Evolutionary conservation across 2,329 filamentous ascomycete genomes (phyloP).

Genomic region (Curvularia spicifera): DNA sequence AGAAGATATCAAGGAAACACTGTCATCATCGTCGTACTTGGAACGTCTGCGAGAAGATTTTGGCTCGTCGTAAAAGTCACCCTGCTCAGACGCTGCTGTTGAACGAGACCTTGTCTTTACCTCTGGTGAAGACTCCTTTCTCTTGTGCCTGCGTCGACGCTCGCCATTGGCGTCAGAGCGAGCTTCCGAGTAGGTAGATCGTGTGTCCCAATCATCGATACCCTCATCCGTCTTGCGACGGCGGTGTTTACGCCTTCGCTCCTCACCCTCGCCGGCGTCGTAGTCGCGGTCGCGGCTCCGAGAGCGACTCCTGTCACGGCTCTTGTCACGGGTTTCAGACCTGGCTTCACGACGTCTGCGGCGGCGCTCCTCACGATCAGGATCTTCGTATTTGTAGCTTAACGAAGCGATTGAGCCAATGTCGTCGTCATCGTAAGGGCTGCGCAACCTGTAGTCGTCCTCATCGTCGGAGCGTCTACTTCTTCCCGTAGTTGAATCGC

Average conservation of each 20-base stretch:
- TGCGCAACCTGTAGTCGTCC: slow-evolving; percentile 20
- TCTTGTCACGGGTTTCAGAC: slow-evolving; percentile 39
- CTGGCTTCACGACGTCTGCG: slow-evolving; percentile 32
- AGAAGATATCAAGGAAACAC: slow-evolving; percentile 50
- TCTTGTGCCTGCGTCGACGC: slow-evolving; percentile 44
- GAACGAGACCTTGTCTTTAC: slow-evolving; percentile 36
- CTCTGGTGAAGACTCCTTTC: slow-evolving; percentile 40
- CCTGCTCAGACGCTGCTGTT: slow-evolving; percentile 51
- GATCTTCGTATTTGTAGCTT: slow-evolving; percentile 37
- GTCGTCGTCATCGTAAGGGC: slow-evolving; percentile 31
- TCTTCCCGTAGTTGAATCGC: slow-evolving; percentile 18
- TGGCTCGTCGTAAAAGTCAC: slow-evolving; percentile 49
- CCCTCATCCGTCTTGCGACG: slow-evolving; percentile 45
- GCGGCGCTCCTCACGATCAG: slow-evolving; percentile 41
- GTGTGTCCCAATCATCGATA: slow-evolving; percentile 50
- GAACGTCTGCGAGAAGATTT: slow-evolving; percentile 51
- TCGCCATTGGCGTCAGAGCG: slow-evolving; percentile 47
- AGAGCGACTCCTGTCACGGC: slow-evolving; percentile 50
- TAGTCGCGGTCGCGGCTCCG: slow-evolving; percentile 47
- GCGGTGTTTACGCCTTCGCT: slow-evolving; percentile 44
- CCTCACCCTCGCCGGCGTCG: slow-evolving; percentile 38
- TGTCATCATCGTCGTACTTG: slow-evolving; percentile 53
- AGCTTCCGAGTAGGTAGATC: slow-evolving; percentile 49
- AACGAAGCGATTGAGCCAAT: slow-evolving; percentile 33
- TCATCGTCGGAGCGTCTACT: slow-evolving; percentile 14